Evolutionary conservation across 2,329 filamentous ascomycete species (phyloP).

Genomic region (Fusarium hostae): DNA sequence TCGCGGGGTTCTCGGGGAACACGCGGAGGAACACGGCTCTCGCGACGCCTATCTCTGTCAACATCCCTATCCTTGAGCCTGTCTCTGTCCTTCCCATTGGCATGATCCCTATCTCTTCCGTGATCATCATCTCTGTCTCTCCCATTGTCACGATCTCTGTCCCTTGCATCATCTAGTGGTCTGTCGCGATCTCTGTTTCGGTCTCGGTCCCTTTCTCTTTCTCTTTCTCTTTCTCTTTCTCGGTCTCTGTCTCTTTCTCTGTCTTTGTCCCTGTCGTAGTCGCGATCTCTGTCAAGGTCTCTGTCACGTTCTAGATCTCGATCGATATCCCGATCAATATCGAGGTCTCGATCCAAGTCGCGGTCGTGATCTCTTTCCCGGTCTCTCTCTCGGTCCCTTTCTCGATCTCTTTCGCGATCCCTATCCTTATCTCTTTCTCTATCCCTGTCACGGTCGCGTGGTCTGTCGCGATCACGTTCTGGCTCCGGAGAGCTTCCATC

Average conservation of each 20-base stretch:
- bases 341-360: slow-evolving; percentile 15
- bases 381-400: not conserved
- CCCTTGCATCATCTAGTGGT: slow-evolving; percentile 1
- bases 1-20: slow-evolving; percentile 30
- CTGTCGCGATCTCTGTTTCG: slow-evolving; percentile 14
- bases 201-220: slow-evolving; percentile 7
- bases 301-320: slow-evolving; percentile 8
- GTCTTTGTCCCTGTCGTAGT: slow-evolving; percentile 18
- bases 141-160: slow-evolving; percentile 8
- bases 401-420: not conserved
- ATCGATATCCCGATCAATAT: slow-evolving; percentile 12
- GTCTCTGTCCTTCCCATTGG: slow-evolving; percentile 13
- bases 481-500: slow-evolving; percentile 38
- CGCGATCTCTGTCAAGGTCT: slow-evolving; percentile 3
- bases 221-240: slow-evolving; percentile 18
- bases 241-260: slow-evolving; percentile 19
- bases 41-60: slow-evolving; percentile 42
- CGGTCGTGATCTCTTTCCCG: not conserved
- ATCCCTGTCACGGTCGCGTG: slow-evolving; percentile 8
- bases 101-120: slow-evolving; percentile 15
- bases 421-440: not conserved
- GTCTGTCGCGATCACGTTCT: slow-evolving; percentile 29
- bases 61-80: slow-evolving; percentile 27
- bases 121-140: slow-evolving; percentile 27
- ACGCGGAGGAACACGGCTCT: slow-evolving; percentile 32